These are phyloP conservation scores for Blastocystis sp. DNA, from an alignment of 352 stramenopile genomes.

Conservation along the genomic window DNA sequence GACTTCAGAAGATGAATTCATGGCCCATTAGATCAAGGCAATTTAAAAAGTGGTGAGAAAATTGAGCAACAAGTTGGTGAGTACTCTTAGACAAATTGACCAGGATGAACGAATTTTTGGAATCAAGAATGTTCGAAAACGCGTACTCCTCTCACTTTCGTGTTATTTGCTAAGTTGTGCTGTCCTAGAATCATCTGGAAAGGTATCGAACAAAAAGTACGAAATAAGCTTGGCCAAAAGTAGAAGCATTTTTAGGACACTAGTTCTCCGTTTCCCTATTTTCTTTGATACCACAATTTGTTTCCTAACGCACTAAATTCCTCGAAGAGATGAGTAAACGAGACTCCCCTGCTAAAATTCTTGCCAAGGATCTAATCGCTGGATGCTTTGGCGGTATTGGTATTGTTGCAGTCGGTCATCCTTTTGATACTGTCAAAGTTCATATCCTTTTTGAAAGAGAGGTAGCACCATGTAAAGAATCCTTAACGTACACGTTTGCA, in stretches of 20 bases:
- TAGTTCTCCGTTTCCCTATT: not conserved
- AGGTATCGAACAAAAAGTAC: not conserved
- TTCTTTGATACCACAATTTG: not conserved
- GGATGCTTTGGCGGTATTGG: slow-evolving; percentile 58
- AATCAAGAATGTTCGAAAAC: too few relatives aligned
- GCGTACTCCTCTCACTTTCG: too few relatives aligned
- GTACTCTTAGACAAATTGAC: too few relatives aligned
- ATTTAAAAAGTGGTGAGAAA: too few relatives aligned
- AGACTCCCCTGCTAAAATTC: not conserved
- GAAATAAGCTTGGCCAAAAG: not conserved
- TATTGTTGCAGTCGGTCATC: slow-evolving; percentile 61
- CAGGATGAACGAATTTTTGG: too few relatives aligned
- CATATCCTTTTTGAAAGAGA: slow-evolving; percentile 5
- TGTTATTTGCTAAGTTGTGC: too few relatives aligned
- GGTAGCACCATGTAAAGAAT: not conserved
- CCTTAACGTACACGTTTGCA: slow-evolving; percentile 30
- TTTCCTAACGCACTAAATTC: not conserved
- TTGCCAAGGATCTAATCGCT: slow-evolving; percentile 54
- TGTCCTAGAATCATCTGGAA: too few relatives aligned
- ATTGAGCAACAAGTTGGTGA: too few relatives aligned
- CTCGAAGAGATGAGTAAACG: not conserved
- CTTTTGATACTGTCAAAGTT: slow-evolving; percentile 58
- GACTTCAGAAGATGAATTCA: too few relatives aligned
- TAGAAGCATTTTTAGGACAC: not conserved
- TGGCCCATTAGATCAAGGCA: too few relatives aligned